Percentiles rank a stretch among this genome's conserved stretches.
Evolutionary conservation across 306 rosid species (phyloP).

Genomic region (Clitoria ternatea): DNA sequence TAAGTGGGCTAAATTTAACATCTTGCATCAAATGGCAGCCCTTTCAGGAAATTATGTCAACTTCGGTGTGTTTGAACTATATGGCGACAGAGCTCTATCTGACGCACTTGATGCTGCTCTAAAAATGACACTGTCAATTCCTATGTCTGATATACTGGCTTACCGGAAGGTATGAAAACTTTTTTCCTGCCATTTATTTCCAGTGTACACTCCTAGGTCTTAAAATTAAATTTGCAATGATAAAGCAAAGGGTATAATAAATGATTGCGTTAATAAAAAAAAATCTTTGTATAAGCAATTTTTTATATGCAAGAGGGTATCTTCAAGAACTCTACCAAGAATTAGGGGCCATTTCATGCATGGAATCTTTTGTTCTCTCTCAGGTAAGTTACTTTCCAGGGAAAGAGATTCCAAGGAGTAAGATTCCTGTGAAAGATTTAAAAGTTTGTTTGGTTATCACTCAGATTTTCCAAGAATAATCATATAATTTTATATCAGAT

Average conservation of each 20-base stretch:
- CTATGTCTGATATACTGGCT: constrained; percentile 93
- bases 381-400: too few relatives aligned
- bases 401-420: too few relatives aligned
- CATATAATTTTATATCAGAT: too few relatives aligned
- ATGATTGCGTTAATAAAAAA: neutral
- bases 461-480: too few relatives aligned
- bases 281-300: neutral
- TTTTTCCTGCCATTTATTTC: constrained; percentile 11
- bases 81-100: constrained; percentile 92
- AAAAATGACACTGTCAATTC: constrained; percentile 86
- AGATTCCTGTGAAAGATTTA: too few relatives aligned
- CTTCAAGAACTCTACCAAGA: neutral
- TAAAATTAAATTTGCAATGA: constrained; percentile 6
- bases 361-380: too few relatives aligned
- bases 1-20: constrained; percentile 6
- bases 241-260: neutral
- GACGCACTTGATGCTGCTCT: constrained; percentile 87
- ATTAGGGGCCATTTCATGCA: too few relatives aligned
- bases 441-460: too few relatives aligned
- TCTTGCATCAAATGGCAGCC: constrained; percentile 51
- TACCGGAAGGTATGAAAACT: constrained; percentile 70
- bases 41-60: constrained; percentile 96
- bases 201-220: neutral
- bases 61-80: constrained; percentile 96
- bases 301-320: neutral